Base-by-base conservation (phyloP, 352 stramenopile species). In the Pythium scleroteichum region DNA sequence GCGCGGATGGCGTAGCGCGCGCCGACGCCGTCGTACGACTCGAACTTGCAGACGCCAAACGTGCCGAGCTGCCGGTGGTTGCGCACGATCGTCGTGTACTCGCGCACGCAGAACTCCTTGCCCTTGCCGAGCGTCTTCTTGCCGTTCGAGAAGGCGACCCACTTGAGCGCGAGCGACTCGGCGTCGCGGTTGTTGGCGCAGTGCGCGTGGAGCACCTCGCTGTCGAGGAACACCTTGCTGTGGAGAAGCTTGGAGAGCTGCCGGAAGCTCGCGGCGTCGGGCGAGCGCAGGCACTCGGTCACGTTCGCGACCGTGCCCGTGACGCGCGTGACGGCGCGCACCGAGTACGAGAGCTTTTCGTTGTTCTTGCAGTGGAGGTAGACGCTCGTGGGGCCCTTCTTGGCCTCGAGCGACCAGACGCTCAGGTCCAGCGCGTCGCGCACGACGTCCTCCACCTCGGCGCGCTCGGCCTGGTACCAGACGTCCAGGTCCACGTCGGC, bases 331-430 rank as follows among this genome's bases (percentile, higher is more conserved):
- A 93, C 82, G 0, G 79, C 75, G 41, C 86, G 84, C 26, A 94
- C 74, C 52, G 73, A 88, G 62, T 86, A 92, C 23, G 76, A 85
- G 9, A 84, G 70, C 14, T 87, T 85, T 54, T 92, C 81, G 53
- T 82, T 92, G 72, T 93, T 95, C 59, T 93, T 91, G 68, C 76
- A 78, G 72, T 95, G 82, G 19, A 88, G 20, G 59, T 91, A 94
- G n/a, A 92, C 68, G 47, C 68, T 71, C 13, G 82, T 75, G 53
- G 79, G 76, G 46, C 90, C 78, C 44, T 83, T 83, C 54, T 82
- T 77, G 16, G 63, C 72, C 59, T 94, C 84, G 19, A 93, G 73
- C 24, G 84, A 72, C 86, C 86, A 95, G 10, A 88, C 75, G 62
- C 75, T 88, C 52, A 91, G 64, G 59, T 94, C 82, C 29, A 76